These are phyloP conservation scores for Tricholoma hemisulphureum DNA, from an alignment of 768 basidiomycete genomes.

Conservation along the genomic window DNA sequence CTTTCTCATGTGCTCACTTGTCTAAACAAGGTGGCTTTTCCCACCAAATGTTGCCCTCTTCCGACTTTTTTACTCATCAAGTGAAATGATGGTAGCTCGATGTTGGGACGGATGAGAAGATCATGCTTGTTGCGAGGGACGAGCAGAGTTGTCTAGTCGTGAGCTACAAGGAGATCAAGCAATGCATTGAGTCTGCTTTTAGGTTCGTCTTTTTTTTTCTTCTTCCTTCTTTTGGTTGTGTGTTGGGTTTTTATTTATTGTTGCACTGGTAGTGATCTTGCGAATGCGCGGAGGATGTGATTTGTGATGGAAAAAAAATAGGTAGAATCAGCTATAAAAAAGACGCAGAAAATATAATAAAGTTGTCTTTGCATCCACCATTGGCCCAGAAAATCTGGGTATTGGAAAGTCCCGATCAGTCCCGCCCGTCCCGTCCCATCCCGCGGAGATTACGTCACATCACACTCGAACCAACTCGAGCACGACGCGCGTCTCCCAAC, in stretches of 20 bases:
- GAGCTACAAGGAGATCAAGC: conserved; percentile 87
- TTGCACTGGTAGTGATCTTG: conserved; percentile 44
- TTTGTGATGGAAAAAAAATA: conserved; percentile 45
- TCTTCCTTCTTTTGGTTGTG: conserved; percentile 8
- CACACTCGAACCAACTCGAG: too few species aligned
- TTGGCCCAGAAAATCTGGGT: too few species aligned
- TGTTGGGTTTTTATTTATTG: not conserved
- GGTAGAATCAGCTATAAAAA: conserved; percentile 66
- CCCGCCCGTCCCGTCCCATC: too few species aligned
- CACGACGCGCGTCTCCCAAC: too few species aligned
- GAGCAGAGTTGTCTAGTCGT: conserved; percentile 96
- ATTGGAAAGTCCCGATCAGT: too few species aligned
- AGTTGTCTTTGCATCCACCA: conserved; percentile 6
- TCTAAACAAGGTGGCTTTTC: conserved; percentile 82
- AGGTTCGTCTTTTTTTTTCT: conserved; percentile 46
- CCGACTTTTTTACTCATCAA: not conserved
- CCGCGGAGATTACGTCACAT: too few species aligned
- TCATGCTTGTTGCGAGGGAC: conserved; percentile 93
- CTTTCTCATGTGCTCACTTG: conserved; percentile 88
- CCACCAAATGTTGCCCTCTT: not conserved
- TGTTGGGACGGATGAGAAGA: conserved; percentile 86
- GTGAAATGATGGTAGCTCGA: conserved; percentile 60
- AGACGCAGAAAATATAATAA: conserved; percentile 31
- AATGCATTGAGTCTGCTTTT: conserved; percentile 82
- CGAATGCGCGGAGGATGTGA: conserved; percentile 12